Evolutionary conservation across 495 filamentous ascomycete genomes (phyloP).

Genomic region (Aspergillus leporis): DNA sequence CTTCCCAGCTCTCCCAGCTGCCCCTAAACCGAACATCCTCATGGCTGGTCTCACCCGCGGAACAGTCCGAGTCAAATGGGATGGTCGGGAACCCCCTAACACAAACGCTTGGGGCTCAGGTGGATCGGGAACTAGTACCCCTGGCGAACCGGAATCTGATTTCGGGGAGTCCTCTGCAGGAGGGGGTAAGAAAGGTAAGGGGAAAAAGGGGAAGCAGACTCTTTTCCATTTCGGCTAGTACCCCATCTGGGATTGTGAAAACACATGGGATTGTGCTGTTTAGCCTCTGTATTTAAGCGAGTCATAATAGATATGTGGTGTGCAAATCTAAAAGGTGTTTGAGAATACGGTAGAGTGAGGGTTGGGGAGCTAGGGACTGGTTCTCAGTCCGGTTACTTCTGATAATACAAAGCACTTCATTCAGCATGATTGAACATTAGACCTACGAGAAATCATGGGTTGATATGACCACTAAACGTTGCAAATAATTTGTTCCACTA

Average conservation of each 20-base stretch:
- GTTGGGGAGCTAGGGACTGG: too few relatives aligned
- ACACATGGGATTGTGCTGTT: not conserved
- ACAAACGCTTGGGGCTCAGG: constrained; percentile 49
- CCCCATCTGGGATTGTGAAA: not conserved
- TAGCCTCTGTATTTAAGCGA: constrained; percentile 15
- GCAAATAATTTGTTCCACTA: too few relatives aligned
- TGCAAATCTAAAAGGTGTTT: not conserved
- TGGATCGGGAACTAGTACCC: constrained; percentile 12
- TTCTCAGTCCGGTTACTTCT: too few relatives aligned
- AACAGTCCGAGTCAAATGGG: constrained; percentile 70
- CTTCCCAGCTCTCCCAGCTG: constrained; percentile 81
- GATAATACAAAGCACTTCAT: too few relatives aligned
- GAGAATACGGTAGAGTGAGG: not conserved
- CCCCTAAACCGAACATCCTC: constrained; percentile 73
- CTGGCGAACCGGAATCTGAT: constrained; percentile 32
- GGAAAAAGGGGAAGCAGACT: constrained; percentile 79
- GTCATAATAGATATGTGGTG: constrained; percentile 7
- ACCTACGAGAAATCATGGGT: too few relatives aligned
- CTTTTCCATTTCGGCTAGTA: constrained; percentile 57
- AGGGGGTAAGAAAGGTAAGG: constrained; percentile 70
- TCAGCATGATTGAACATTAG: too few relatives aligned
- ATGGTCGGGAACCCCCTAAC: constrained; percentile 46
- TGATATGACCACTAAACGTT: too few relatives aligned
- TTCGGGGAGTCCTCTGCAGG: constrained; percentile 28
- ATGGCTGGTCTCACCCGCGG: constrained; percentile 78